Percentiles rank a stretch among this genome's conserved stretches.
These are phyloP conservation scores for Cystobasidium onofrii DNA, from an alignment of 768 basidiomycete genomes.

Conservation along the genomic window DNA sequence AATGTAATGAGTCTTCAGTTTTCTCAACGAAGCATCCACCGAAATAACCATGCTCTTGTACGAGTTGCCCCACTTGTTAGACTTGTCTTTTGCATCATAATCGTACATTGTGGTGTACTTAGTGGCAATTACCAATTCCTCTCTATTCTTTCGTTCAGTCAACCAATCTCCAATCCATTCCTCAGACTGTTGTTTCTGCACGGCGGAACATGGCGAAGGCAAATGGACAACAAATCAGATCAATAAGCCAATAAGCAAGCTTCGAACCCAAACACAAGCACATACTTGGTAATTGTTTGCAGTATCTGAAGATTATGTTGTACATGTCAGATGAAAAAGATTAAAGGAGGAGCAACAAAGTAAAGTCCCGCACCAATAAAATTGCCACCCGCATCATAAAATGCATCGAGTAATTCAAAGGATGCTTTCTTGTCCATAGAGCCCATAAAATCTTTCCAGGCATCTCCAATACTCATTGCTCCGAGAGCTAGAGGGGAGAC, in stretches of 20 bases:
- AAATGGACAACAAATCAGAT: no score
- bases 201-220: constrained; percentile 41
- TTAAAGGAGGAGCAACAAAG: neutral
- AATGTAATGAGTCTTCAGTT: constrained; percentile 56
- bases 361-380: constrained; percentile 45
- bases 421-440: constrained; percentile 49
- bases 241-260: no score
- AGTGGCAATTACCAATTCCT: constrained; percentile 51
- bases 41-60: constrained; percentile 50
- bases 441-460: constrained; percentile 43
- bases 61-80: constrained; percentile 52
- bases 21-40: constrained; percentile 51
- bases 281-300: constrained; percentile 50
- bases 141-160: constrained; percentile 48
- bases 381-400: constrained; percentile 51
- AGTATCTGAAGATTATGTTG: constrained; percentile 43
- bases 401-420: constrained; percentile 52
- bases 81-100: constrained; percentile 35
- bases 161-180: constrained; percentile 54
- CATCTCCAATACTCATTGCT: constrained; percentile 38
- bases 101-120: constrained; percentile 40
- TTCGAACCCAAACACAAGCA: no score
- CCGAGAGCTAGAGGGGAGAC: constrained; percentile 52
- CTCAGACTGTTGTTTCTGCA: constrained; percentile 56
- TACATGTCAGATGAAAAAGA: neutral